Base-by-base conservation (phyloP, 2,329 filamentous ascomycete species). In the Exophiala lecanii-corni region DNA sequence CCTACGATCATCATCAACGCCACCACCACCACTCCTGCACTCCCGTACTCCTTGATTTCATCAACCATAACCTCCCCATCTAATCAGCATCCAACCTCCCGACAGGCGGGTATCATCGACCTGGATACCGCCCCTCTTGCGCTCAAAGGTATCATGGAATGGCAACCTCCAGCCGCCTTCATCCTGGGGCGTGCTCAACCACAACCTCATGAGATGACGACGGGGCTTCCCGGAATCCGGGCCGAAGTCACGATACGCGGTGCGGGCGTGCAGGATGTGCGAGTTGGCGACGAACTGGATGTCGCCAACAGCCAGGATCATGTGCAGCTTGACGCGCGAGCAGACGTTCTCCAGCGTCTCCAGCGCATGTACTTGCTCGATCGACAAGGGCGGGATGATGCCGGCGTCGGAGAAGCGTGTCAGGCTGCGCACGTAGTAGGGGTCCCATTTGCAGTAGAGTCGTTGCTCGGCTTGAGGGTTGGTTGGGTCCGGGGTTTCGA, bases 71-170 rank as follows among this genome's bases (percentile, higher is more conserved):
- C n/a, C n/a, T n/a, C n/a, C n/a, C n/a, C n/a, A n/a, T 20, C 43
- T 32, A 91, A 64, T 91, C 86, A 0, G 84, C 86, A 68, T 91
- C 86, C 36, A 89, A 68, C 7, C 83, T 82, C 31, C 83, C 85
- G 38, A 81, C 78, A 1, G 88, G 88, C 6, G 83, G 70, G 75
- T 85, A 62, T 94, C 79, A 63, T 94, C 78, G 2, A 95, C 88
- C 68, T 94, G 89, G 53, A 94, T 86, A 0, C 88, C 89, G 5
- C 87, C 87, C 13, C 89, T 75, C 77, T 94, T 94, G 76, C 86
- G 86, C 73, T 92, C 84, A 43, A 77, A 70, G 43, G 78, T 84
- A 64, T 94, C 89, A 56, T 79, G 81, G 67, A 89, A 91, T 1
- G 88, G 88, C 63, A 94, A 64, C 39, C 76, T 80, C 88, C 88